These are phyloP conservation scores for Trichoderma sp. DNA, from an alignment of 2,329 filamentous ascomycete genomes.

Conservation along the genomic window DNA sequence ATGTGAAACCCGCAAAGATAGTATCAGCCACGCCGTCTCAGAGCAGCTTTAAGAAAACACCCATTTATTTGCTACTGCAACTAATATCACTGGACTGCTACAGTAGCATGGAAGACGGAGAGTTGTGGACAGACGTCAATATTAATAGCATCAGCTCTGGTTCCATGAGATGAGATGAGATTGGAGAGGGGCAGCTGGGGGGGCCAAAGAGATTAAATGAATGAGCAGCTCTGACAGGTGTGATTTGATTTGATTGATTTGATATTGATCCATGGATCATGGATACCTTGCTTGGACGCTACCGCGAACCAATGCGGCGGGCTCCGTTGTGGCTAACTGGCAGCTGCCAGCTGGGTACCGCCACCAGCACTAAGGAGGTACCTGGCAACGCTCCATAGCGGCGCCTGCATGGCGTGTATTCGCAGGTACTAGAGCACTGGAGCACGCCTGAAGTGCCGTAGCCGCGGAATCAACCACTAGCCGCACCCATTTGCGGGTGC, in stretches of 20 bases:
- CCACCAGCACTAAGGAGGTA: not conserved
- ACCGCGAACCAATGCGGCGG: not conserved
- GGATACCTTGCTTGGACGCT: no score
- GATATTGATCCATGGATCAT: not conserved
- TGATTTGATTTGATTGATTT: not conserved
- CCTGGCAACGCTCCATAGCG: not conserved
- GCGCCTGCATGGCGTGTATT: not conserved
- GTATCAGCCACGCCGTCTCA: not conserved
- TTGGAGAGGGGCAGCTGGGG: not conserved
- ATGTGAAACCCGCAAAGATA: not conserved
- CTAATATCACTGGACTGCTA: no score
- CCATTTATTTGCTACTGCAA: not conserved
- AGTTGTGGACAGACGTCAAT: not conserved
- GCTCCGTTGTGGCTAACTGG: not conserved
- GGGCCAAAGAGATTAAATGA: not conserved
- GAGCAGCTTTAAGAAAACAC: not conserved
- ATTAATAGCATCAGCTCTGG: not conserved
- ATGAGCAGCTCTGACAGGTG: not conserved
- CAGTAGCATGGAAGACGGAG: not conserved
- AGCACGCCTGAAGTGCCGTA: constrained; percentile 1
- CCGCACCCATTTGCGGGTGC: constrained; percentile 17
- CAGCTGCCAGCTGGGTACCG: not conserved
- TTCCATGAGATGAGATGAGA: not conserved
- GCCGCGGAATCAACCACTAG: constrained; percentile 18
- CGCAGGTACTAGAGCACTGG: not conserved